Conservation (phyloP, 805 yeast species). For the Candida ipomoeae region DNA sequence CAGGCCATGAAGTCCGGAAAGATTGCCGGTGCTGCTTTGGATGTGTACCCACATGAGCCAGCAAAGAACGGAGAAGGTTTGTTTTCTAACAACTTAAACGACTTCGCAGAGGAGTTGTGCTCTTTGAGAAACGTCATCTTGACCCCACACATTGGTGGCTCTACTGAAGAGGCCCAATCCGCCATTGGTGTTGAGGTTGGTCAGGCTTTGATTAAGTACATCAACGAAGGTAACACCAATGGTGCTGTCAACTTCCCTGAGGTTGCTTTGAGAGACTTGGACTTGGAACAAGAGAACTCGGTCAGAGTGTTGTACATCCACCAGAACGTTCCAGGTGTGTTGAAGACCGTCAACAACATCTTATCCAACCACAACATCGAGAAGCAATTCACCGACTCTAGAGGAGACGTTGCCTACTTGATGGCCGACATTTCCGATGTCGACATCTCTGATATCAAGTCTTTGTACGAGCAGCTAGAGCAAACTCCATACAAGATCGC, state of each 20-base stretch:
- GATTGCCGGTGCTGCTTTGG: constrained; percentile 95
- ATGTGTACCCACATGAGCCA: constrained; percentile 96
- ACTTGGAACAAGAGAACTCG: constrained; percentile 78
- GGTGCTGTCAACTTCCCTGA: constrained; percentile 99
- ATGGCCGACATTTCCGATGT: constrained; percentile 97
- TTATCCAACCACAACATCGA: constrained; percentile 93
- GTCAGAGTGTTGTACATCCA: constrained; percentile 95
- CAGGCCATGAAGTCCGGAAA: constrained; percentile 90
- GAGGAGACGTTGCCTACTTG: constrained; percentile 92
- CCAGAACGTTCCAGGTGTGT: constrained; percentile 97
- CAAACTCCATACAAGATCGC: constrained; percentile 86
- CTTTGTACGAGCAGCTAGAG: constrained; percentile 78
- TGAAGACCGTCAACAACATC: constrained; percentile 94
- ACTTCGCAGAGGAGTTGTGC: constrained; percentile 79
- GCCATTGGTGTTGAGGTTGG: constrained; percentile 97
- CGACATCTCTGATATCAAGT: constrained; percentile 73
- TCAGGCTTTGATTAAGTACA: constrained; percentile 78
- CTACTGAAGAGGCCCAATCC: constrained; percentile 97
- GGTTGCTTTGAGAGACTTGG: constrained; percentile 82
- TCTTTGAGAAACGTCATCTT: constrained; percentile 83
- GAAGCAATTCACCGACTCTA: constrained; percentile 96
- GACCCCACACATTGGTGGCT: constrained; percentile 98
- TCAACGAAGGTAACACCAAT: constrained; percentile 90
- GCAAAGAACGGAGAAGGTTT: constrained; percentile 88
- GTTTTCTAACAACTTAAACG: constrained; percentile 69